Conservation (phyloP, 805 yeast genomes). For the Starmerella geochares region DNA sequence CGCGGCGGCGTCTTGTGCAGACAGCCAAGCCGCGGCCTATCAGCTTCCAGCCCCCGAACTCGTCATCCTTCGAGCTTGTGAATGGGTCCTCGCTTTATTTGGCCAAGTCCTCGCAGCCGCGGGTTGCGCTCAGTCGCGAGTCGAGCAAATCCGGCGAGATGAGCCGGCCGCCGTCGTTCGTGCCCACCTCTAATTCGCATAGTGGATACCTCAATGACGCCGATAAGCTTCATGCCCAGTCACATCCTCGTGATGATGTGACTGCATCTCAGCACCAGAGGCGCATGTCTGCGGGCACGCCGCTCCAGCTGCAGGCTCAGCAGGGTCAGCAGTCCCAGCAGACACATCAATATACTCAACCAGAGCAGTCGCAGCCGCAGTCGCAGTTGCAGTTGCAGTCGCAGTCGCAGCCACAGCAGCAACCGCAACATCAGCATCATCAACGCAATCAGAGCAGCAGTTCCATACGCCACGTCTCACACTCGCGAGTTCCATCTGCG, state of each 20-base stretch:
- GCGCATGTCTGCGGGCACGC: neutral
- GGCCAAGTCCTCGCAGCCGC: slow-evolving; percentile 29
- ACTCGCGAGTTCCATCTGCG: neutral
- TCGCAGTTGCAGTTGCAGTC: slow-evolving; percentile 18
- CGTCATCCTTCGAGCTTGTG: slow-evolving; percentile 12
- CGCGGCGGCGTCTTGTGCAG: slow-evolving; percentile 15
- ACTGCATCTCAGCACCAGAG: neutral
- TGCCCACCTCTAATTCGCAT: neutral
- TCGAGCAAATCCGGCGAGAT: slow-evolving; percentile 32
- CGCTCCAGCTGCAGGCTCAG: neutral
- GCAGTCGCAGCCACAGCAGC: neutral
- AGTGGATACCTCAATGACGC: neutral
- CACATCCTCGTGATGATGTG: neutral
- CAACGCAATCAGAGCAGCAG: slow-evolving; percentile 6
- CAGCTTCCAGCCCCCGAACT: slow-evolving; percentile 31
- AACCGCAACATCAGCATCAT: slow-evolving; percentile 7
- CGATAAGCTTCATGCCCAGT: neutral
- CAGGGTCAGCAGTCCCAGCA: no score
- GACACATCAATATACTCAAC: no score
- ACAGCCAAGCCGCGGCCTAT: slow-evolving; percentile 32
- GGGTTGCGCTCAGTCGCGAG: slow-evolving; percentile 30
- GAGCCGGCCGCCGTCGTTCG: slow-evolving; percentile 25
- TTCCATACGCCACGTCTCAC: slow-evolving; percentile 5
- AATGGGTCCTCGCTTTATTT: slow-evolving; percentile 19
- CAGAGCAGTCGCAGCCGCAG: no score